Evolutionary conservation across 441 rosid species (phyloP), one percentile per base, ranked within the genome.

Genomic region (Macaranga tanarius): DNA sequence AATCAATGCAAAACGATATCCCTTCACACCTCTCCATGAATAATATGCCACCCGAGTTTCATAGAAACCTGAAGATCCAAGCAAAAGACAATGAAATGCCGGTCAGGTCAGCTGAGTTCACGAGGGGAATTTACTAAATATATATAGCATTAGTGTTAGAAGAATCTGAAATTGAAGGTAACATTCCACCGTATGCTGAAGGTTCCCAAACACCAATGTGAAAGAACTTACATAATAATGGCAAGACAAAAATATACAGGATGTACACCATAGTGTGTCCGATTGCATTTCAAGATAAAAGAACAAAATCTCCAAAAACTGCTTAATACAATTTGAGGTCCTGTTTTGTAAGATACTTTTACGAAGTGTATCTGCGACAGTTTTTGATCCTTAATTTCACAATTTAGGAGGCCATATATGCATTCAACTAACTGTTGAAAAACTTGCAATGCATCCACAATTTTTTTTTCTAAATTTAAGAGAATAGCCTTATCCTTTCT

Each of bases 31-130:
- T 79, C 93, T 87, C 95, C 95, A 93, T 20, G 94, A 85, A 58
- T 93, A 93, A 80, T 93, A 93, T 69, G 98, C 98, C 57, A 91
- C 82, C 42, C 96, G 87, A 22, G 91, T 91, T 81, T 93, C 97
- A 34, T 93, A 91, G 69, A 91, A 93, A 2, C 98, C 96, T 93
- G 86, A 74, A 79, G 17, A 54, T 22, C 58, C 13, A 62, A 62
- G 3, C 25, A 58, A 74, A 75, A 25, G 65, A 57, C 59, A 57
- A 50, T 17, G 28, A 16, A 17, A 22, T 25, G 22, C 19, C n/a
- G n/a, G 56, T 71, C 55, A 58, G n/a, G 56, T 71, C 55, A 58
- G 22, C 15, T 40, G 31, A 20, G 69, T 4, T 25, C n/a, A 22
- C 7, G 31, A 7, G 17, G 47, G 38, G 38, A 34, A 3, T 34